Evolutionary conservation across 208 protist genomes (phyloP).

Genomic region (Leishmania tarentolae): DNA sequence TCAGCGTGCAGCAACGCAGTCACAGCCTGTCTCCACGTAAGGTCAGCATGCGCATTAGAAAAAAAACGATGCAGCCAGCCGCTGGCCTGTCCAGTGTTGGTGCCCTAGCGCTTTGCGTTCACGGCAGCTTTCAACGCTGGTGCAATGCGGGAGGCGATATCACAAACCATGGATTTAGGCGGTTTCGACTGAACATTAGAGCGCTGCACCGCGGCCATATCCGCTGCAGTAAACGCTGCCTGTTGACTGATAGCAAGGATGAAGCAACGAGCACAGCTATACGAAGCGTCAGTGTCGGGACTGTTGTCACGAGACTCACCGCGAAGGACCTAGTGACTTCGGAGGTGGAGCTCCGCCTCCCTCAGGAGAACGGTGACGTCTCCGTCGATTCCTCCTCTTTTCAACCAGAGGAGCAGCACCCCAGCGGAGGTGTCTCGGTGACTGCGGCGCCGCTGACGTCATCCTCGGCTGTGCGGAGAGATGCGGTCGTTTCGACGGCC

Average conservation of each 20-base stretch:
- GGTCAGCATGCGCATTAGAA: background rate
- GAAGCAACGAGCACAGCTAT: background rate
- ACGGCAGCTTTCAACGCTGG: background rate
- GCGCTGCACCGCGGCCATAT: background rate
- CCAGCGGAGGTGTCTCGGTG: background rate
- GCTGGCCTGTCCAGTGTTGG: background rate
- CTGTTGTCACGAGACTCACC: background rate
- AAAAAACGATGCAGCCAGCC: background rate
- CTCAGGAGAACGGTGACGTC: constrained; percentile 11
- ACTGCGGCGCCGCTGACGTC: background rate
- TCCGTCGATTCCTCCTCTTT: background rate
- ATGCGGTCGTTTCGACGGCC: background rate
- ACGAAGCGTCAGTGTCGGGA: background rate
- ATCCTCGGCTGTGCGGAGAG: background rate
- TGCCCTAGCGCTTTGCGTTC: background rate
- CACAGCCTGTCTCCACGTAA: background rate
- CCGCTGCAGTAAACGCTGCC: background rate
- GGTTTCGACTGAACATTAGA: background rate
- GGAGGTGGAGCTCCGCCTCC: constrained; percentile 17
- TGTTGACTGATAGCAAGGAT: background rate
- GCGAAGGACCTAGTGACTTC: constrained; percentile 1
- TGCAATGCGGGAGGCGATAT: background rate
- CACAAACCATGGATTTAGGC: background rate
- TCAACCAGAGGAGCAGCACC: too few species aligned
- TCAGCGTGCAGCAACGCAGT: background rate